Evolutionary conservation across 768 basidiomycete genomes (phyloP).

Genomic region (Suillus plorans): DNA sequence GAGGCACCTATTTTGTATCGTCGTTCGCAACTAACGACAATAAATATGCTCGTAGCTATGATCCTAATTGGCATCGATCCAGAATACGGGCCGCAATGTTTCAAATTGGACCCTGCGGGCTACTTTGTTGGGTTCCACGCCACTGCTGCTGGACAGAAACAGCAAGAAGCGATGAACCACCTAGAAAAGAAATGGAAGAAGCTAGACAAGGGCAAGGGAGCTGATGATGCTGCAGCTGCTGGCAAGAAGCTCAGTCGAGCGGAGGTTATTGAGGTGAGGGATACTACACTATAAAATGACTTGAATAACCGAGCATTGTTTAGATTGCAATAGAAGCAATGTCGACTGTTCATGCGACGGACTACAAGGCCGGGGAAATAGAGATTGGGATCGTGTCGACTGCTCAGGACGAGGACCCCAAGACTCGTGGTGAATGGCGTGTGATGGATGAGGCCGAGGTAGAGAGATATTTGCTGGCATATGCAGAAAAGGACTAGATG

Average conservation of each 20-base stretch:
- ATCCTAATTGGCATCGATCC: constrained; percentile 91
- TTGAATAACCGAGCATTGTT: constrained; percentile 8
- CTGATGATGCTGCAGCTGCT: constrained; percentile 75
- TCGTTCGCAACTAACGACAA: constrained; percentile 1
- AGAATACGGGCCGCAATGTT: constrained; percentile 92
- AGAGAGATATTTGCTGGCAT: constrained; percentile 77
- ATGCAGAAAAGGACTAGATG: constrained; percentile 80
- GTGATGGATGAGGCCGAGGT: constrained; percentile 77
- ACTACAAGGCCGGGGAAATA: constrained; percentile 94
- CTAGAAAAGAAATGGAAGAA: constrained; percentile 99
- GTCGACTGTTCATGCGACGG: constrained; percentile 91
- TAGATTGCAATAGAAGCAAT: constrained; percentile 94
- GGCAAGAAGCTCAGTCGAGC: constrained; percentile 69
- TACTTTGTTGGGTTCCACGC: constrained; percentile 99
- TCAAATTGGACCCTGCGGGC: constrained; percentile 98
- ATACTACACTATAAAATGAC: background rate
- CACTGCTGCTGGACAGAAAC: constrained; percentile 93
- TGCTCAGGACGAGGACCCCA: constrained; percentile 66
- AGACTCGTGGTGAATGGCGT: constrained; percentile 76
- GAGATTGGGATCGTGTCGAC: constrained; percentile 93
- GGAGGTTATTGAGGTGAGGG: constrained; percentile 86
- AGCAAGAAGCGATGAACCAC: constrained; percentile 98
- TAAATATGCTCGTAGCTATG: constrained; percentile 63
- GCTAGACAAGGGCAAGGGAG: constrained; percentile 73
- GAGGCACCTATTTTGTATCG: constrained; percentile 26